A percentile compares a stretch with the other conserved stretches of the same genome.
Conservation (phyloP, 2,329 filamentous ascomycete genomes). For the Talaromyces piceae region DNA sequence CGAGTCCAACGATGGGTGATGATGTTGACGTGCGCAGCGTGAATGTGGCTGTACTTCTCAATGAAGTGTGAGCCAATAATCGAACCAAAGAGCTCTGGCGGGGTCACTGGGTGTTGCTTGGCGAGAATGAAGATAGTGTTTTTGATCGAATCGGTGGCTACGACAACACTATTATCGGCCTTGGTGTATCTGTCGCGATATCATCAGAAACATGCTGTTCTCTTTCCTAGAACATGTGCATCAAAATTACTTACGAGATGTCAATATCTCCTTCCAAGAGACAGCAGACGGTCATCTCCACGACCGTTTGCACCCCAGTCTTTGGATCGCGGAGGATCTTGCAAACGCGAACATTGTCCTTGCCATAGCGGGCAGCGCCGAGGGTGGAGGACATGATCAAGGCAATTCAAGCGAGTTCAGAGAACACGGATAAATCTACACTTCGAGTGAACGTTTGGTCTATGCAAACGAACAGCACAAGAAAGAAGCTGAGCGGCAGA, state of each 20-base stretch:
- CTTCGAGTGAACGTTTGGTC: background rate
- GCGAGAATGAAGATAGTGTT: conserved; percentile 94
- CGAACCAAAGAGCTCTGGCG: conserved; percentile 84
- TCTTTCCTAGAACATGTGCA: too few relatives aligned
- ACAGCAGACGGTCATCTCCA: conserved; percentile 91
- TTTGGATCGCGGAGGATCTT: conserved; percentile 78
- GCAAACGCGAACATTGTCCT: conserved; percentile 98
- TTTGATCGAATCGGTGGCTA: conserved; percentile 97
- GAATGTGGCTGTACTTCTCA: conserved; percentile 80
- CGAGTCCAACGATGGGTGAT: conserved; percentile 86
- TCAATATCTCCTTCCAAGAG: conserved; percentile 91
- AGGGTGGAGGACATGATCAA: conserved; percentile 32
- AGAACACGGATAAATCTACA: background rate
- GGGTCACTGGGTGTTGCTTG: conserved; percentile 85
- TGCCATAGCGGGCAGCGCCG: conserved; percentile 43
- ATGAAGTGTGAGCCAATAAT: conserved; percentile 85
- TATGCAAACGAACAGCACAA: background rate
- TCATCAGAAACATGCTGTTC: too few relatives aligned
- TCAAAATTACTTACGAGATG: conserved; percentile 51
- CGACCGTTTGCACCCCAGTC: conserved; percentile 73
- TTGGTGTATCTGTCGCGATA: conserved; percentile 81
- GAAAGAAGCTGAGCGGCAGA: background rate
- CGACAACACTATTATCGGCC: conserved; percentile 90
- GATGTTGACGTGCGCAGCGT: conserved; percentile 72
- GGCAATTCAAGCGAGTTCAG: background rate